Evolutionary conservation across 1,284 basidiomycete genomes (phyloP).

Genomic region (Ganoderma resinaceum): DNA sequence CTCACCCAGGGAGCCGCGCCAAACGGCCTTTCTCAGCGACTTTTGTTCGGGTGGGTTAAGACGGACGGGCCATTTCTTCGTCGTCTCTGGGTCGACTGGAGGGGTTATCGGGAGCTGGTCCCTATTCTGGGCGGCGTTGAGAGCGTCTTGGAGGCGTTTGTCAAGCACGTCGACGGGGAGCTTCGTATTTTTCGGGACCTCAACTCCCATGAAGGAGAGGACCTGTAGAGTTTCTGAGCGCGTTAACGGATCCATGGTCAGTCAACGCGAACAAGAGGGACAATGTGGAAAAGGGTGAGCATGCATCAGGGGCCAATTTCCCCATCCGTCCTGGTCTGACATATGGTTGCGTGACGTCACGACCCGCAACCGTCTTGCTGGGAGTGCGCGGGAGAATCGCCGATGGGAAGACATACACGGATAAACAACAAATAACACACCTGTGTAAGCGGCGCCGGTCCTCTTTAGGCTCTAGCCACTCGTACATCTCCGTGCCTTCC

Average conservation of each 20-base stretch:
- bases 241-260: conserved; percentile 16
- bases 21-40: not conserved
- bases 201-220: conserved; percentile 34
- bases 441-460: no score
- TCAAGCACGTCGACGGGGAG: conserved; percentile 37
- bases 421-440: not conserved
- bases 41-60: not conserved
- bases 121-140: conserved; percentile 35
- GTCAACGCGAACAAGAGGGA: not conserved
- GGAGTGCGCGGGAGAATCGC: not conserved
- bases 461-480: not conserved
- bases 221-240: conserved; percentile 22
- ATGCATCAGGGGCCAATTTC: not conserved
- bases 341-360: not conserved
- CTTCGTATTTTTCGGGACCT: conserved; percentile 37
- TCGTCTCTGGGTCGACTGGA: not conserved
- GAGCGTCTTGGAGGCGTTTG: conserved; percentile 37
- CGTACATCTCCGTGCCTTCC: not conserved
- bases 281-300: not conserved
- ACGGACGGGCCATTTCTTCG: not conserved
- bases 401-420: not conserved
- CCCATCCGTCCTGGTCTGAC: not conserved
- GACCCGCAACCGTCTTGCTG: not conserved
- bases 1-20: not conserved
- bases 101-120: not conserved